These are phyloP conservation scores for Picochlorum sp. DNA, from an alignment of 139 green algal species.

Conservation along the genomic window DNA sequence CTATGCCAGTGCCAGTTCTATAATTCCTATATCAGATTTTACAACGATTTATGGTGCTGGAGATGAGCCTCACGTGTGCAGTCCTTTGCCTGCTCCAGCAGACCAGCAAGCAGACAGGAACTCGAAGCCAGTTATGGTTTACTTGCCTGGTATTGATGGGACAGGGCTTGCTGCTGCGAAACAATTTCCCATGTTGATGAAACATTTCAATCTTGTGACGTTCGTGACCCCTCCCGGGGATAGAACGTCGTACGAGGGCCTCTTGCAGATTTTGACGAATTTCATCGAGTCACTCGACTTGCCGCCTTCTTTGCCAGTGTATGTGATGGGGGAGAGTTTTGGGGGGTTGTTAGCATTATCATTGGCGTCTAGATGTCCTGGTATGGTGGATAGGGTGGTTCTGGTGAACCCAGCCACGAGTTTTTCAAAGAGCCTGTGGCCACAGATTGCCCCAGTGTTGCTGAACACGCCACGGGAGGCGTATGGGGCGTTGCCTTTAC, in stretches of 20 bases:
- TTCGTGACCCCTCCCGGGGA: slow-evolving; percentile 54
- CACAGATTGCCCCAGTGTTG: slow-evolving; percentile 45
- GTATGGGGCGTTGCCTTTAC: slow-evolving; percentile 67
- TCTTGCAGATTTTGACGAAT: slow-evolving; percentile 35
- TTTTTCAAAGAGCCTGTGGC: slow-evolving; percentile 62
- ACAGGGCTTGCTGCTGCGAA: slow-evolving; percentile 61
- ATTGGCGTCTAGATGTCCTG: slow-evolving; percentile 32
- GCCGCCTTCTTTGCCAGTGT: slow-evolving; percentile 56
- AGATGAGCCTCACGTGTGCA: background rate
- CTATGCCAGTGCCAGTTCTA: too few relatives aligned
- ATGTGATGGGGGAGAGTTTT: slow-evolving; percentile 85
- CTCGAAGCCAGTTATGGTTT: slow-evolving; percentile 56
- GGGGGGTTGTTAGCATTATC: slow-evolving; percentile 69
- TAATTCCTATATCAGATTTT: background rate
- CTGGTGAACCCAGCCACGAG: slow-evolving; percentile 81
- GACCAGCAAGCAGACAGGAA: background rate
- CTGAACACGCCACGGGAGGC: slow-evolving; percentile 41
- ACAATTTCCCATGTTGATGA: slow-evolving; percentile 61
- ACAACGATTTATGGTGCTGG: background rate
- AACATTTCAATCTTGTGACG: slow-evolving; percentile 62
- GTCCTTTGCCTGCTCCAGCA: background rate
- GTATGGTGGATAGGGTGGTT: slow-evolving; percentile 9
- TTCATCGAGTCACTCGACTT: slow-evolving; percentile 12
- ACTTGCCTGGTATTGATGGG: slow-evolving; percentile 73
- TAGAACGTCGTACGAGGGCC: slow-evolving; percentile 52